These are phyloP conservation scores for Mimosa pudica DNA, from an alignment of 306 rosid genomes.

Conservation along the genomic window DNA sequence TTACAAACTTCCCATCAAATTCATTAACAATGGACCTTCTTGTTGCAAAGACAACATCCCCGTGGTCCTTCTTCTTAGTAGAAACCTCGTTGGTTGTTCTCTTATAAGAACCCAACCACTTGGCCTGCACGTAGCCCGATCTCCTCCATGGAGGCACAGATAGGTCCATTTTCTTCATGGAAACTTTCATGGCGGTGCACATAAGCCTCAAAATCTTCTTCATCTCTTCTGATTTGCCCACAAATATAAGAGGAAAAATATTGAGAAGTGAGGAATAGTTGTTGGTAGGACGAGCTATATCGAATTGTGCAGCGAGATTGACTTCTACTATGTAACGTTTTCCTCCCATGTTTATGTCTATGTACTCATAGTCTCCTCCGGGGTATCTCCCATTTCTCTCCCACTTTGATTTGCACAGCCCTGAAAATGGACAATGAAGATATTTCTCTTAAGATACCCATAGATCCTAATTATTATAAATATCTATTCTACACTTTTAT, in stretches of 20 bases:
- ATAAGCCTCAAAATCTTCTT: constrained; percentile 58
- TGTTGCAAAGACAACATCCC: constrained; percentile 12
- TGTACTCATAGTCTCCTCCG: constrained; percentile 66
- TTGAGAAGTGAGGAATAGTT: constrained; percentile 49
- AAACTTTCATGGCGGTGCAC: constrained; percentile 67
- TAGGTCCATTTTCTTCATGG: constrained; percentile 59
- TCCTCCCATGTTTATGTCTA: constrained; percentile 56
- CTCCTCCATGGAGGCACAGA: constrained; percentile 86
- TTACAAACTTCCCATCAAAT: constrained; percentile 42
- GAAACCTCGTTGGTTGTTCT: constrained; percentile 59
- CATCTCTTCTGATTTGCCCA: constrained; percentile 60
- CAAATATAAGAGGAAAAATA: constrained; percentile 61
- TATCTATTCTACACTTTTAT: background rate
- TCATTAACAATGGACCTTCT: constrained; percentile 32
- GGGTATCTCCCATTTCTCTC: constrained; percentile 56
- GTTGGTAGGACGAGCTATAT: constrained; percentile 76
- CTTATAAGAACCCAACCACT: constrained; percentile 77
- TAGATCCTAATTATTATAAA: background rate
- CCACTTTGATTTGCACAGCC: constrained; percentile 89
- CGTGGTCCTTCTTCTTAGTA: constrained; percentile 9
- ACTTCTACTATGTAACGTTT: constrained; percentile 69
- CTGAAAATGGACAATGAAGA: constrained; percentile 34
- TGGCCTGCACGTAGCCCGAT: constrained; percentile 66
- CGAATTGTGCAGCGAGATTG: constrained; percentile 52
- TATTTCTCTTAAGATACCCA: background rate